These are phyloP conservation scores for Tetradesmus lagerheimii DNA, from an alignment of 139 green algal species.

Conservation along the genomic window DNA sequence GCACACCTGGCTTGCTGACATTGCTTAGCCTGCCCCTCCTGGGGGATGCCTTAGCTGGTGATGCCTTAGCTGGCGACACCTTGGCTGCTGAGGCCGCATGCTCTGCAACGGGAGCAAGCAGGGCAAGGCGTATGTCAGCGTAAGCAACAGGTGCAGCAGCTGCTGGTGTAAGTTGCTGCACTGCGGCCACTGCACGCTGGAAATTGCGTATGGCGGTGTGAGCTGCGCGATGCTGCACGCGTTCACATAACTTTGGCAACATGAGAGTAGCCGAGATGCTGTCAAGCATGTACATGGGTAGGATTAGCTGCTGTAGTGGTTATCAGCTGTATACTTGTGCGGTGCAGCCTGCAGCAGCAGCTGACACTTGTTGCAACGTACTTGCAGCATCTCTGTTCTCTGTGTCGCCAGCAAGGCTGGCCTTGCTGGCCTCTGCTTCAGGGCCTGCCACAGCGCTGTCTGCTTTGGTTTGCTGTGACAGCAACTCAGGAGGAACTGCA, in stretches of 20 bases:
- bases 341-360: neutral
- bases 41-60: neutral
- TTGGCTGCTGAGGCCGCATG: neutral
- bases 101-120: neutral
- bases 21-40: neutral
- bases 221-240: too few relatives aligned
- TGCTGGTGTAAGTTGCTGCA: too few relatives aligned
- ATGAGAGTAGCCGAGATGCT: too few relatives aligned
- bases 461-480: neutral
- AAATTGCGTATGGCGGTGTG: too few relatives aligned
- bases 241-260: too few relatives aligned
- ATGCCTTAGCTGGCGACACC: neutral
- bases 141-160: neutral
- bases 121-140: neutral
- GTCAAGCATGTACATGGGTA: too few relatives aligned
- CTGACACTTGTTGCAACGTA: neutral
- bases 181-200: too few relatives aligned
- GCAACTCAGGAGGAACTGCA: neutral
- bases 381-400: constrained; percentile 15
- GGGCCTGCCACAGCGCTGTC: neutral
- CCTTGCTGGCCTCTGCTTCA: neutral
- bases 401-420: constrained; percentile 1
- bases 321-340: neutral
- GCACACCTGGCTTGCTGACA: constrained; percentile 32
- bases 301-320: too few relatives aligned